Percentiles rank a stretch among this genome's conserved stretches.
These are phyloP conservation scores for Punctularia strigosozonata DNA, from an alignment of 768 basidiomycete genomes.

Conservation along the genomic window DNA sequence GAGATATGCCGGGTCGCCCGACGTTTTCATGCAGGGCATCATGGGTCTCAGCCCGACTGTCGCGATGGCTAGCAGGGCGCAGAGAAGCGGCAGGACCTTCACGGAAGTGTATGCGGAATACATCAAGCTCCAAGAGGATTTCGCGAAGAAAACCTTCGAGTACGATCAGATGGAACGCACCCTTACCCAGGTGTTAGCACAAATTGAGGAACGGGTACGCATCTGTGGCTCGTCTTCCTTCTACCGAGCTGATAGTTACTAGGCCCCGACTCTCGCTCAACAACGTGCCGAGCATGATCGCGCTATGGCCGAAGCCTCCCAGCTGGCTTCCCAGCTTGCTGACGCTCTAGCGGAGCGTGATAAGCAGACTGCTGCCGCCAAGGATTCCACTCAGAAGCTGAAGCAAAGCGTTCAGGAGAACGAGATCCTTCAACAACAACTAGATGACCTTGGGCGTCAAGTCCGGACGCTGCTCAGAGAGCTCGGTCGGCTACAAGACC, in stretches of 20 bases:
- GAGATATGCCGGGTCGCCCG: slow-evolving; percentile 23
- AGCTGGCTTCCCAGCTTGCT: slow-evolving; percentile 72
- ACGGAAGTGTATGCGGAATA: slow-evolving; percentile 92
- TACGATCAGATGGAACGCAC: slow-evolving; percentile 78
- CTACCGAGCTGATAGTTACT: slow-evolving; percentile 4
- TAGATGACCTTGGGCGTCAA: slow-evolving; percentile 77
- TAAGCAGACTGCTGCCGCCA: slow-evolving; percentile 35
- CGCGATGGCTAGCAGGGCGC: slow-evolving; percentile 70
- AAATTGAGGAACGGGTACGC: slow-evolving; percentile 84
- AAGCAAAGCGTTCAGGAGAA: slow-evolving; percentile 47
- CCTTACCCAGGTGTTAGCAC: slow-evolving; percentile 66
- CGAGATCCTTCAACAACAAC: slow-evolving; percentile 59
- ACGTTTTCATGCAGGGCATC: slow-evolving; percentile 40
- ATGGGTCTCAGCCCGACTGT: slow-evolving; percentile 79
- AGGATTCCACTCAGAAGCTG: slow-evolving; percentile 54
- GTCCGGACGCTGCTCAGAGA: slow-evolving; percentile 71
- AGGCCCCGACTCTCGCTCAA: slow-evolving; percentile 87
- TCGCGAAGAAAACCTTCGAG: slow-evolving; percentile 66
- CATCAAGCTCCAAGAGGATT: slow-evolving; percentile 75
- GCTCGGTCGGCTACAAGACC: slow-evolving; percentile 72
- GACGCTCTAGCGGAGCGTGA: slow-evolving; percentile 71
- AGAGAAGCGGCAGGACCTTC: slow-evolving; percentile 79
- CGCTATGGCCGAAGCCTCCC: slow-evolving; percentile 64
- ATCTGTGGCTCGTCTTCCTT: background rate
- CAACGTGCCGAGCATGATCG: slow-evolving; percentile 87